These are phyloP conservation scores for Mrakia hoshinonis DNA, from an alignment of 768 basidiomycete species.

Conservation along the genomic window DNA sequence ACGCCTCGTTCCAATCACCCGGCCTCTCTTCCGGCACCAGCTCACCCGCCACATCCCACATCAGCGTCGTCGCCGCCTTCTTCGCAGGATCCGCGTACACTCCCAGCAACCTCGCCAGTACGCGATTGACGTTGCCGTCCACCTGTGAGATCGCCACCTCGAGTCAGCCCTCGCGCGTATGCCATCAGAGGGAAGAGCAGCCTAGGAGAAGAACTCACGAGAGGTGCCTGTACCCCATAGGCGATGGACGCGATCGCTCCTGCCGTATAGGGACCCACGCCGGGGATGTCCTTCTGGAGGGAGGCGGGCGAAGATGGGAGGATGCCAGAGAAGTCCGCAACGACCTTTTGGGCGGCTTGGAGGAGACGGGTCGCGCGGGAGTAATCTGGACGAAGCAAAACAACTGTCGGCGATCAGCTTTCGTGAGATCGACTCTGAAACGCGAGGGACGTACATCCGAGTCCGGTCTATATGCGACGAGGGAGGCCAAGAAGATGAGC, in stretches of 20 bases:
- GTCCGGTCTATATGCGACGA: not conserved
- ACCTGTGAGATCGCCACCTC: not conserved
- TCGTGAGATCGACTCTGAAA: no score
- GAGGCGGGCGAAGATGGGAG: slow-evolving; percentile 11
- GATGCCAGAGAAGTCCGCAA: slow-evolving; percentile 3
- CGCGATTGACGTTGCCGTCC: slow-evolving; percentile 28
- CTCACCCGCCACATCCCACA: slow-evolving; percentile 16
- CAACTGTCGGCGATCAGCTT: not conserved
- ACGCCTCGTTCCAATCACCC: slow-evolving; percentile 26
- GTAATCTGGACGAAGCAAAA: slow-evolving; percentile 13
- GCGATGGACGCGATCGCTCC: slow-evolving; percentile 26
- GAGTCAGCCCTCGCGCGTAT: not conserved
- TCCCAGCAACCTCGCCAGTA: slow-evolving; percentile 19
- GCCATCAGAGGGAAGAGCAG: not conserved
- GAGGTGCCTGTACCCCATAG: slow-evolving; percentile 7
- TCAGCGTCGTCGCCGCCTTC: not conserved
- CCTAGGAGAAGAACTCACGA: not conserved
- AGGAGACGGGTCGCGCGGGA: slow-evolving; percentile 25
- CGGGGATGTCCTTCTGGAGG: slow-evolving; percentile 26
- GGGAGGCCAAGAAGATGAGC: not conserved
- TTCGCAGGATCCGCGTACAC: slow-evolving; percentile 18
- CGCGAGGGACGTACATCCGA: not conserved
- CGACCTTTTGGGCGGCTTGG: slow-evolving; percentile 26
- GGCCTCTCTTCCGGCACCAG: slow-evolving; percentile 12
- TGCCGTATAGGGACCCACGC: slow-evolving; percentile 29